Conservation (phyloP, 495 filamentous ascomycete species). For the Achaetomiella virescens region DNA sequence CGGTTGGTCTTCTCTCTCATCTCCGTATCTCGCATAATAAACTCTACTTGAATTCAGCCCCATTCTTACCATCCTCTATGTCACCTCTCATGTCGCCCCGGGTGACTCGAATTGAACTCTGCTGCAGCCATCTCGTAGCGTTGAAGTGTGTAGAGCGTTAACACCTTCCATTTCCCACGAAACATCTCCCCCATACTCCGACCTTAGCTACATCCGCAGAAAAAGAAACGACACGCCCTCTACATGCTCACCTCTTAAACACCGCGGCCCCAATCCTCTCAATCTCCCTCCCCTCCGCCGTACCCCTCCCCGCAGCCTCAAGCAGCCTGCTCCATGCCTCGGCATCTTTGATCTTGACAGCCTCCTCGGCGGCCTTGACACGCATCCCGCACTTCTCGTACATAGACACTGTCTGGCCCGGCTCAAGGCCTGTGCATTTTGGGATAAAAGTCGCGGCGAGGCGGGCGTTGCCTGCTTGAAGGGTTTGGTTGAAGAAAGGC, state of each 20-base stretch:
- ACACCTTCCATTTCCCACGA: too few relatives aligned
- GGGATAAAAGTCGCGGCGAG: constrained; percentile 78
- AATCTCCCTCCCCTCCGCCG: constrained; percentile 41
- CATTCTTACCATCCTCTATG: too few relatives aligned
- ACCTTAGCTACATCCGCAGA: too few relatives aligned
- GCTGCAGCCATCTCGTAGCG: too few relatives aligned
- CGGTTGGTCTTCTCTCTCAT: too few relatives aligned
- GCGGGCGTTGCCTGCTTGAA: constrained; percentile 85
- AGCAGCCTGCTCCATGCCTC: constrained; percentile 47
- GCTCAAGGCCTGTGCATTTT: constrained; percentile 62
- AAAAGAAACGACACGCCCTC: neutral
- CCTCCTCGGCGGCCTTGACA: constrained; percentile 87
- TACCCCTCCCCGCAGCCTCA: constrained; percentile 39
- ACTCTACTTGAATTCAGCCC: too few relatives aligned
- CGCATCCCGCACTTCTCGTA: constrained; percentile 93
- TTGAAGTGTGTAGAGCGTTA: too few relatives aligned
- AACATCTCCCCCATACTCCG: too few relatives aligned
- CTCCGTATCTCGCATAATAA: too few relatives aligned
- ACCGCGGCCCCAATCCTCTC: constrained; percentile 37
- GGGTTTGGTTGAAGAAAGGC: constrained; percentile 86
- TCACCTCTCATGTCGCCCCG: too few relatives aligned
- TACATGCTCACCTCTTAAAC: constrained; percentile 35
- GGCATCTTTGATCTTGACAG: constrained; percentile 71
- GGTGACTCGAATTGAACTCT: too few relatives aligned
- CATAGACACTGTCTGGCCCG: constrained; percentile 73